Base-by-base conservation (phyloP, 805 yeast species). In the Suhomyces sp. region DNA sequence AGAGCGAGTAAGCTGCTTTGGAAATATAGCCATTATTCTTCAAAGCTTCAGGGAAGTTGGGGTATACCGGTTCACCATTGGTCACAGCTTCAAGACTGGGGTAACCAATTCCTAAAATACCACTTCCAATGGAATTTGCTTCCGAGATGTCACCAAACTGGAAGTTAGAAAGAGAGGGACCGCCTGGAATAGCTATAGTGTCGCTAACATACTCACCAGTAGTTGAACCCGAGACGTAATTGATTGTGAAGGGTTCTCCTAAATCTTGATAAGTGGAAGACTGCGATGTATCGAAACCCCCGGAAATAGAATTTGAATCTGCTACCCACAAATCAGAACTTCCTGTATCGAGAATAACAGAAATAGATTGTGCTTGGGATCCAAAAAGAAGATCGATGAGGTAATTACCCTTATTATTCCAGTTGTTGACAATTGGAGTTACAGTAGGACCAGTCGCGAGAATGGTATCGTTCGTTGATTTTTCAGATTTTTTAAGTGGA, bases 21-120 rank as follows among this genome's bases (percentile, higher is more conserved):
- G 55, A 57, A 29, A 70, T 70, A 26, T 54, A 44, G 3, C 73
- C 74, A 12, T 62, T 70, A 6, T 60, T 51, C 57, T 71, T 58
- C 46, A 70, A 49, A 6, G 55, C 55, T 8, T 55, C 47, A 12
- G 71, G 60, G 31, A 69, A 48, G 46, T 58, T 59, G 5, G 19
- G 15, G 17, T 27, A 45, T 10, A 6, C 8, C 5, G 40, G 6
- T 2, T 56, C 57, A 12, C n/a, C n/a, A n/a, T n/a, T n/a, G 52
- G 24, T 23, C 54, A 13, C 4, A 17, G 27, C 8, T 26, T 26
- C 27, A 26, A 2, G 2, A 1, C 9, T 7, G 27, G 27, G 22
- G 38, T 48, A 22, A 1, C 54, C 51, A n/a, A 55, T 15, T 7
- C 58, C 58, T 24, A 55, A 44, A 7, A 53, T 44, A 7, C 56